Conservation (phyloP, 2,329 filamentous ascomycete species). For the Colletotrichum orbiculare region DNA sequence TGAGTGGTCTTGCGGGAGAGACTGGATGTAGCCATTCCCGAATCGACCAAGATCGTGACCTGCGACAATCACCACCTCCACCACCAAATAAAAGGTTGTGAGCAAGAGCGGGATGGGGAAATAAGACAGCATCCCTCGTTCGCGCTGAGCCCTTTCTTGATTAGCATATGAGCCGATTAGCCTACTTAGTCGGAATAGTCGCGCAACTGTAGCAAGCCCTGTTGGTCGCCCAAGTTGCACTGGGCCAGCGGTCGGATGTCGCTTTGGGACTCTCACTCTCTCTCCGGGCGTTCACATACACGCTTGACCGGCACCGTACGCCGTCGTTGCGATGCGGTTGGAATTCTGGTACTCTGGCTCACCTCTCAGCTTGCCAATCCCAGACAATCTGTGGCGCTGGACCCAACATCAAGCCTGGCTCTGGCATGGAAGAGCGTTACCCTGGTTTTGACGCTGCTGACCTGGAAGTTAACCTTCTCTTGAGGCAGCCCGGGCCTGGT, state of each 20-base stretch:
- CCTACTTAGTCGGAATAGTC: too few species aligned
- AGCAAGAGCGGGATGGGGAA: not conserved
- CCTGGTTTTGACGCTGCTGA: too few species aligned
- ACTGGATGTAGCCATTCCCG: conserved; percentile 14
- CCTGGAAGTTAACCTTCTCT: not conserved
- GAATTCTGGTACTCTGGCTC: not conserved
- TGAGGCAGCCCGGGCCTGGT: too few species aligned
- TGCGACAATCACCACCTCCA: not conserved
- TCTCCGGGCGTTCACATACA: conserved; percentile 6
- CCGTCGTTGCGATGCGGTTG: not conserved
- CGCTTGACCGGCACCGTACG: conserved; percentile 13
- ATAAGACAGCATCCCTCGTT: conserved; percentile 17
- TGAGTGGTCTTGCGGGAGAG: conserved; percentile 8
- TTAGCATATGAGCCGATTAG: conserved; percentile 7
- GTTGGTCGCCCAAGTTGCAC: conserved; percentile 30
- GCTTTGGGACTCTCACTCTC: conserved; percentile 26
- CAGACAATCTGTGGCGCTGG: conserved; percentile 1
- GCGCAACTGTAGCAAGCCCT: conserved; percentile 14
- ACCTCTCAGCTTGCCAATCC: not conserved
- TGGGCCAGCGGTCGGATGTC: conserved; percentile 25
- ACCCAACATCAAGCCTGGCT: not conserved
- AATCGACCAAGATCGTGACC: conserved; percentile 29
- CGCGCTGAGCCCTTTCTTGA: conserved; percentile 5
- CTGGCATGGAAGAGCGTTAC: too few species aligned
- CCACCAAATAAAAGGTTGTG: not conserved